Conservation (phyloP, 257 asterid species). For the Verbena officinalis region DNA sequence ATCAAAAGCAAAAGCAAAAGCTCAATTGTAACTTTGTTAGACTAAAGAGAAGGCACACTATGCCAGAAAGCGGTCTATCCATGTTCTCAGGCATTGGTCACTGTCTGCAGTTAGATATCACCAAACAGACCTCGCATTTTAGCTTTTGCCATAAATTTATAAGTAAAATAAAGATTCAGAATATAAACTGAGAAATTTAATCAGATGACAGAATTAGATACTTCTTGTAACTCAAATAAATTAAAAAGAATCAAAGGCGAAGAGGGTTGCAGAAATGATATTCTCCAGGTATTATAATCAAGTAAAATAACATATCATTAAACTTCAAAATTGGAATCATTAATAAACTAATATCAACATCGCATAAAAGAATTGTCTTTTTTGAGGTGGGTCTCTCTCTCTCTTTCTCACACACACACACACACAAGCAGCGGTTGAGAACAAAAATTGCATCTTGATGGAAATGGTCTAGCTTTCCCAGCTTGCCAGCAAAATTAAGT, state of each 20-base stretch:
- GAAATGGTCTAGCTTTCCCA: background rate
- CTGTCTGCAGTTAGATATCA: conserved; percentile 22
- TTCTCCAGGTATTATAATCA: background rate
- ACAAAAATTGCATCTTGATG: background rate
- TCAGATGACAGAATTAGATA: background rate
- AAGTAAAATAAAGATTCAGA: background rate
- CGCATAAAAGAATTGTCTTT: background rate
- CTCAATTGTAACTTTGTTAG: conserved; percentile 38
- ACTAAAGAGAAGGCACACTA: conserved; percentile 45
- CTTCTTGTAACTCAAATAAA: background rate
- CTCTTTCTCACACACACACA: no score
- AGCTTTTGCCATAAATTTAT: background rate
- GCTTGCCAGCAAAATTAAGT: background rate
- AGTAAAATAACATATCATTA: background rate
- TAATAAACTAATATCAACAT: background rate
- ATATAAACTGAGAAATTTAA: background rate
- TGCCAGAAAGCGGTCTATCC: conserved; percentile 43
- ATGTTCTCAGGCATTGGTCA: conserved; percentile 24
- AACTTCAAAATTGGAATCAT: background rate
- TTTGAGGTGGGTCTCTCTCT: background rate
- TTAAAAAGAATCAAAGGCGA: background rate
- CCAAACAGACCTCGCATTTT: background rate
- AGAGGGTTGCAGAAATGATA: background rate
- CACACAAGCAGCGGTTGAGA: background rate
- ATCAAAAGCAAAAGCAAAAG: conserved; percentile 53